Percentiles rank a stretch among this genome's conserved stretches.
phyloP scores from a whole-genome alignment of 2,329 filamentous ascomycete genomes.

The Ophiostoma tasmaniense region DNA sequence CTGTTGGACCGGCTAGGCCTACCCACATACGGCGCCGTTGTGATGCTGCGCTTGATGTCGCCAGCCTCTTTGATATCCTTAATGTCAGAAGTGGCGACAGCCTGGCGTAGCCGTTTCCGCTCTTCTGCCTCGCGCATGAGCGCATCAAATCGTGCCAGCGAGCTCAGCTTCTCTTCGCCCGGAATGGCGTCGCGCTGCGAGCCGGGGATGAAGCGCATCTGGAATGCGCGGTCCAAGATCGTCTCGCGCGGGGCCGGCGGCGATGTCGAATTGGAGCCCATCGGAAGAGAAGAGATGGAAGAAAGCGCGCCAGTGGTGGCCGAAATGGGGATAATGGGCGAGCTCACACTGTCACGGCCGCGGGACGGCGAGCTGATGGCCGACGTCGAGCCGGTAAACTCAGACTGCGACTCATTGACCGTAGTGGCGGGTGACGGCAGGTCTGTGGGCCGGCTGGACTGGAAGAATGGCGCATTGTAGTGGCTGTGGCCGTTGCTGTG shows the following conservation, averaged over 20 bases:
- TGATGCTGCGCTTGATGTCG: constrained; percentile 19
- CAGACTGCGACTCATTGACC: constrained; percentile 43
- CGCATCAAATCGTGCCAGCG: constrained; percentile 56
- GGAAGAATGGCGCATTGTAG: constrained; percentile 17
- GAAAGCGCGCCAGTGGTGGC: constrained; percentile 28
- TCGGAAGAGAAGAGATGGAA: not conserved
- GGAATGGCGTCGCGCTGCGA: constrained; percentile 41
- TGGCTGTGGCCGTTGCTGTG: constrained; percentile 6
- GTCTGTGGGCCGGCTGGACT: constrained; percentile 39
- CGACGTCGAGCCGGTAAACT: constrained; percentile 52
- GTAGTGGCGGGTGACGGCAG: constrained; percentile 49
- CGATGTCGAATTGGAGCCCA: constrained; percentile 36
- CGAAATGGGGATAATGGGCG: constrained; percentile 31
- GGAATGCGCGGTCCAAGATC: constrained; percentile 59
- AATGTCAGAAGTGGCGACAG: constrained; percentile 26
- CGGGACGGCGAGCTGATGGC: constrained; percentile 49
- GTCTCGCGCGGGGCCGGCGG: constrained; percentile 52
- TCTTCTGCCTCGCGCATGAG: constrained; percentile 55
- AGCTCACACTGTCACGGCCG: constrained; percentile 47
- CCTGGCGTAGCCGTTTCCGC: constrained; percentile 32
- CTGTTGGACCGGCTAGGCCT: constrained; percentile 20
- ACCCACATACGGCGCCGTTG: constrained; percentile 16
- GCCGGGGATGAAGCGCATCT: constrained; percentile 54
- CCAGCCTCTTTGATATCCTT: not conserved
- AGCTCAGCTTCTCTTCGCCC: constrained; percentile 56